These are phyloP conservation scores for Phalaenopsis aphrodite DNA, from an alignment of 106 monocot species.

Conservation along the genomic window DNA sequence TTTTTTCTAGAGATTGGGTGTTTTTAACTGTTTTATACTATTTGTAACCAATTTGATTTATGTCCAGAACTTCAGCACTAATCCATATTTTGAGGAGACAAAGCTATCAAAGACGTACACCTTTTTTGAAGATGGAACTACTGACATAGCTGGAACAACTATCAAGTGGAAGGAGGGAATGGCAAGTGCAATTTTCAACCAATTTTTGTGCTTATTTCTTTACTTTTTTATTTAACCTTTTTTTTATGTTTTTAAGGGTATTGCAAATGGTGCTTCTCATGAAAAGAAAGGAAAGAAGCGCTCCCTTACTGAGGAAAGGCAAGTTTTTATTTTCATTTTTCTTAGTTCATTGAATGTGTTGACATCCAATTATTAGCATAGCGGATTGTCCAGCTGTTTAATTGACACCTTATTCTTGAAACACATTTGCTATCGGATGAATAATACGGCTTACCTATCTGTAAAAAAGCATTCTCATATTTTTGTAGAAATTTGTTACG, in stretches of 20 bases:
- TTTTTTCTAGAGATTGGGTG: background rate
- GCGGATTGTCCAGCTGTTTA: no score
- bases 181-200: conserved; percentile 25
- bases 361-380: no score
- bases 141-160: conserved; percentile 41
- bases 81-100: no score
- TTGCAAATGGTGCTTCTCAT: conserved; percentile 44
- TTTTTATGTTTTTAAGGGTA: conserved; percentile 24
- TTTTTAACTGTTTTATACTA: no score
- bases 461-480: no score
- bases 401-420: no score
- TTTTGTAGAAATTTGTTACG: no score
- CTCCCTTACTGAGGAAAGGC: conserved; percentile 52
- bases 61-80: conserved; percentile 13
- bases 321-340: background rate
- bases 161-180: conserved; percentile 74
- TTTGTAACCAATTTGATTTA: background rate
- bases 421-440: no score
- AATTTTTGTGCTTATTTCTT: conserved; percentile 10
- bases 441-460: no score
- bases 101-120: no score
- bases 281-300: conserved; percentile 52
- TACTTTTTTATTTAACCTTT: background rate
- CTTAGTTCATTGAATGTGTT: no score
- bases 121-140: conserved; percentile 41